These are phyloP conservation scores for Calonectria montana DNA, from an alignment of 2,329 filamentous ascomycete species.

Conservation along the genomic window DNA sequence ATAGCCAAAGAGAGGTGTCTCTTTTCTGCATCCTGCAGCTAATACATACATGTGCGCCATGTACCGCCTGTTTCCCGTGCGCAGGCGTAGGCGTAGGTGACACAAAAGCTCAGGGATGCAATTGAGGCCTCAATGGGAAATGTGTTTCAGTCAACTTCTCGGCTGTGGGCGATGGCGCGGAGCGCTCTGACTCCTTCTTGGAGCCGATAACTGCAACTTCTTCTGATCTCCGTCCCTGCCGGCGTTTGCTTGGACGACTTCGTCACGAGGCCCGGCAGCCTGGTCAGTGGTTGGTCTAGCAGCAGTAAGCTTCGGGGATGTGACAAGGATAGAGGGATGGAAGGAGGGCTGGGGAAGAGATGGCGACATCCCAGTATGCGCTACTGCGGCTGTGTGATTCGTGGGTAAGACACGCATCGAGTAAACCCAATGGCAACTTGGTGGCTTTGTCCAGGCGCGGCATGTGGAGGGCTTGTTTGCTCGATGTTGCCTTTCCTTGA, in stretches of 20 bases:
- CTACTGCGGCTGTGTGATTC: not conserved
- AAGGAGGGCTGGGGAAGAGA: not conserved
- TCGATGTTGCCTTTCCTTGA: not conserved
- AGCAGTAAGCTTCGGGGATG: not conserved
- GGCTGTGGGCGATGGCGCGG: not conserved
- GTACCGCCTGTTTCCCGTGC: not conserved
- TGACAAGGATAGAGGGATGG: not conserved
- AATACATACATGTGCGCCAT: not conserved
- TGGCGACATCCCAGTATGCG: constrained; percentile 2
- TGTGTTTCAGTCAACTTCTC: constrained; percentile 3
- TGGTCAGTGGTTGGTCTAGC: not conserved
- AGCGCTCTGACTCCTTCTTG: not conserved
- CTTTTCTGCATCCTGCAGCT: not conserved
- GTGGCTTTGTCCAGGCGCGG: not conserved
- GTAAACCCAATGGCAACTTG: not conserved
- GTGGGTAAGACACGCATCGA: not conserved
- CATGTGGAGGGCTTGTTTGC: not conserved
- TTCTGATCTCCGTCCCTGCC: not conserved
- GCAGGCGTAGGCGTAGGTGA: not conserved
- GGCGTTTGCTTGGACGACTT: not conserved
- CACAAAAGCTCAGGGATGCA: not conserved
- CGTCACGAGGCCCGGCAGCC: not conserved
- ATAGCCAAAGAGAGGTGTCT: not conserved
- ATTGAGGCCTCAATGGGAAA: not conserved
- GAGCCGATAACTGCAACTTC: not conserved